phyloP scores from a whole-genome alignment of 805 yeast genomes.

The Ogataea minuta region DNA sequence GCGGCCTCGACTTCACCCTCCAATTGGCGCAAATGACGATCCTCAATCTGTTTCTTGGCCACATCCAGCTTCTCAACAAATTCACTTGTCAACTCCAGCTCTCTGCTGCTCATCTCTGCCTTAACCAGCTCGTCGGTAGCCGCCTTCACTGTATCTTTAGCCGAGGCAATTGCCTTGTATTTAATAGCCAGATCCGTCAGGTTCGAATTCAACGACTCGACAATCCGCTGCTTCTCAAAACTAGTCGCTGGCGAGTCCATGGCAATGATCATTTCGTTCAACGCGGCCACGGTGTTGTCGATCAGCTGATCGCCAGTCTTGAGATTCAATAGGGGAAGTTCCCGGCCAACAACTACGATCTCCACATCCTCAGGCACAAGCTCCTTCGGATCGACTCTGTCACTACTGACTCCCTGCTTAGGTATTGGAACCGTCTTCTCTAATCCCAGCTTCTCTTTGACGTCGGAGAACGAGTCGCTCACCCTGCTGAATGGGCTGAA shows the following conservation, averaged over 20 bases:
- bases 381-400: conserved; percentile 28
- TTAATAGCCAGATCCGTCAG: conserved; percentile 23
- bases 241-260: conserved; percentile 25
- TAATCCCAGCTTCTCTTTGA: conserved; percentile 38
- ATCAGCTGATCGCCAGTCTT: conserved; percentile 34
- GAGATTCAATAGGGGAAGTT: conserved; percentile 33
- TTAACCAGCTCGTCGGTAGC: conserved; percentile 33
- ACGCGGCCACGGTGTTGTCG: conserved; percentile 33
- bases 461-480: conserved; percentile 32
- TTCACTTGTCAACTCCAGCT: conserved; percentile 52
- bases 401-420: conserved; percentile 38
- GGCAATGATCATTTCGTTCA: conserved; percentile 37
- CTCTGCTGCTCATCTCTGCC: conserved; percentile 34
- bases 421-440: conserved; percentile 41
- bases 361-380: conserved; percentile 8
- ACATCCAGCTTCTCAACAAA: conserved; percentile 59
- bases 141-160: conserved; percentile 24
- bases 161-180: conserved; percentile 19
- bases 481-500: conserved; percentile 19
- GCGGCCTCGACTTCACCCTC: conserved; percentile 65
- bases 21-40: conserved; percentile 57
- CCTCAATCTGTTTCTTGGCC: conserved; percentile 60
- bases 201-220: conserved; percentile 24
- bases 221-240: conserved; percentile 22
- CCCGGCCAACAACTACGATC: conserved; percentile 7